These are phyloP conservation scores for Fusarium concolor DNA, from an alignment of 2,329 filamentous ascomycete genomes.

Conservation along the genomic window DNA sequence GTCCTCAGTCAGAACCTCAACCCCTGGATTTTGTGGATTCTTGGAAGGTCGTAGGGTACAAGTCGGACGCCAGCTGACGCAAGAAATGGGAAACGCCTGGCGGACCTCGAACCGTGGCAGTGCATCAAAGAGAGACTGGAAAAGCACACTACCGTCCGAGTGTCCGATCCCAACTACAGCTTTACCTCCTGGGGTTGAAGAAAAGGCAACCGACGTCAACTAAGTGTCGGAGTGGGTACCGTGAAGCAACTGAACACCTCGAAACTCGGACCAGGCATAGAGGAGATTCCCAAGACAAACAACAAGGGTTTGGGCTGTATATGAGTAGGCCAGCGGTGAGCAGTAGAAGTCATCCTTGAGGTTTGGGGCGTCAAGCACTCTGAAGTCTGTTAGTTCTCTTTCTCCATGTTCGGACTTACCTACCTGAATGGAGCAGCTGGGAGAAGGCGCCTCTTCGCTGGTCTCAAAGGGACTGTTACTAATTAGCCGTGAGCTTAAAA, in stretches of 20 bases:
- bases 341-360: conserved; percentile 98
- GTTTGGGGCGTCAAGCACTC: conserved; percentile 87
- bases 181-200: conserved; percentile 78
- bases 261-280: conserved; percentile 88
- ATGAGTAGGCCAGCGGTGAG: conserved; percentile 87
- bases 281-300: conserved; percentile 84
- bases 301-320: conserved; percentile 78
- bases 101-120: conserved; percentile 79
- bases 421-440: conserved; percentile 83
- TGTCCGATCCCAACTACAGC: conserved; percentile 88
- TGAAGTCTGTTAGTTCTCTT: conserved; percentile 54
- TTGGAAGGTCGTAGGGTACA: conserved; percentile 64
- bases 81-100: conserved; percentile 79
- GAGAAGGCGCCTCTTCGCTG: conserved; percentile 57
- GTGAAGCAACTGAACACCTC: conserved; percentile 68
- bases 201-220: conserved; percentile 91
- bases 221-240: conserved; percentile 52
- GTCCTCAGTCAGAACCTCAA: conserved; percentile 78
- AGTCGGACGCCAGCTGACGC: conserved; percentile 82
- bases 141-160: conserved; percentile 77
- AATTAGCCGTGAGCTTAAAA: conserved; percentile 9
- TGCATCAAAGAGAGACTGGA: conserved; percentile 81
- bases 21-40: conserved; percentile 59
- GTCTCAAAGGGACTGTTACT: conserved; percentile 28
- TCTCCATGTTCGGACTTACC: conserved; percentile 14